Conservation (phyloP, 768 basidiomycete genomes). For the Suillus spraguei region DNA sequence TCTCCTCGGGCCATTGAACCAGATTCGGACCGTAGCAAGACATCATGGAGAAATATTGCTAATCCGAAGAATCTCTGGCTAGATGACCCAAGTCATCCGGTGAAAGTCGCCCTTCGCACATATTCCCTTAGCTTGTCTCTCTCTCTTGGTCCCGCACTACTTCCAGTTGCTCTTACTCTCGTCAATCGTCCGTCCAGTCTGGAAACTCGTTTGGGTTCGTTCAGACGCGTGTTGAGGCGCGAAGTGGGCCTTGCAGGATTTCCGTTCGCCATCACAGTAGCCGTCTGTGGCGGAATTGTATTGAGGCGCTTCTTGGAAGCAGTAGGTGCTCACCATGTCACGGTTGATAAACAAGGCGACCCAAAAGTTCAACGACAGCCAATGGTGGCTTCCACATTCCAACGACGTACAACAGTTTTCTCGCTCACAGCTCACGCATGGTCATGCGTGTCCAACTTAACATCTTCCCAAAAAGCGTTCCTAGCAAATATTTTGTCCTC, state of each 20-base stretch:
- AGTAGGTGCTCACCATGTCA: constrained; percentile 15
- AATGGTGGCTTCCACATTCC: neutral
- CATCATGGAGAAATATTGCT: constrained; percentile 4
- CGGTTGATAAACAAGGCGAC: neutral
- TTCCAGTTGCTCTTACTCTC: constrained; percentile 51
- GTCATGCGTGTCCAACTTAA: constrained; percentile 28
- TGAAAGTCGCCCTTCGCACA: constrained; percentile 63
- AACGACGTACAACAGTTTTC: neutral
- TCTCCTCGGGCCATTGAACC: constrained; percentile 2
- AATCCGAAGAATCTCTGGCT: constrained; percentile 15
- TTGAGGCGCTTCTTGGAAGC: constrained; percentile 49
- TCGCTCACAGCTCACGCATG: constrained; percentile 5
- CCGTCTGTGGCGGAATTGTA: constrained; percentile 64
- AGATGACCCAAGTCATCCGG: constrained; percentile 49
- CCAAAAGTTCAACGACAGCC: neutral
- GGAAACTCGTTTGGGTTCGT: constrained; percentile 12
- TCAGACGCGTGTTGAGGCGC: constrained; percentile 45
- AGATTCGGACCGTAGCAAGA: constrained; percentile 12
- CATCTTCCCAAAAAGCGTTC: constrained; percentile 54
- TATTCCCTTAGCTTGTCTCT: constrained; percentile 68
- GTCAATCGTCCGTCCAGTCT: constrained; percentile 28
- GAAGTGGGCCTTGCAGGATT: constrained; percentile 68
- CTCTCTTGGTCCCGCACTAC: constrained; percentile 64
- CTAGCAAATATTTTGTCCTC: constrained; percentile 60
- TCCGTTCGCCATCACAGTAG: constrained; percentile 64